Base-by-base conservation (phyloP, 2,329 filamentous ascomycete genomes). In the Aspergillus sp. region DNA sequence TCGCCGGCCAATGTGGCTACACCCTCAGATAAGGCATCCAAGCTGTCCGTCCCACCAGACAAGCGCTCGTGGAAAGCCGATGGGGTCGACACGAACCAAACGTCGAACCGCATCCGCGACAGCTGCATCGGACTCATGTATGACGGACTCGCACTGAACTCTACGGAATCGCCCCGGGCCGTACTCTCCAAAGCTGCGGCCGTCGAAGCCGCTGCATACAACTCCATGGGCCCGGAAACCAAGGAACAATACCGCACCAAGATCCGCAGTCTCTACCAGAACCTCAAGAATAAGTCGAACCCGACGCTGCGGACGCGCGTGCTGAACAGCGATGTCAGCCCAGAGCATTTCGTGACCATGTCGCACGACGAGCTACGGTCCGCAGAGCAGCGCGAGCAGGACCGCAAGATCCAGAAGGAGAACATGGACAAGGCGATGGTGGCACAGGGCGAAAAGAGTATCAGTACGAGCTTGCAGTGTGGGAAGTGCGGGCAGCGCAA, bases 381-480 rank as follows among this genome's bases (percentile, higher is more conserved):
- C 42, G 84, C 83, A 43, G 83, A 93, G 67, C 85, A 87, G 69
- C 81, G 83, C 51, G 81, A 81, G 58, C 80, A 84, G 62, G 89
- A 96, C 57, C 73, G 79, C 57, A 81, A 82, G 66, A 77, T 95
- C 43, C 78, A 89, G 64, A 82, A 86, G 70, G 88, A 96, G 71
- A 98, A 98, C 70, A 90, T 97, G 86, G 89, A 89, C 74, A 88
- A 91, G 69, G 88, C 93, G 1, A 94, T 97, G 82, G 90, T 94
- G 7, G 87, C 91, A 48, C 86, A 90, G 76, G 86, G 82, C 12
- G 85, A 95, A 71, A 93, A 89, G 77, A 90, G 85, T 64, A 88
- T 96, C 71, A 89, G 84, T 65, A 85, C 86, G 64, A 87, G 84
- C 48, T 77, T 97, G 61, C 84, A 88, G 70, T 98, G 93, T 72